These are phyloP conservation scores for Yamadazyma ubonensis DNA, from an alignment of 805 yeast genomes.

Conservation along the genomic window DNA sequence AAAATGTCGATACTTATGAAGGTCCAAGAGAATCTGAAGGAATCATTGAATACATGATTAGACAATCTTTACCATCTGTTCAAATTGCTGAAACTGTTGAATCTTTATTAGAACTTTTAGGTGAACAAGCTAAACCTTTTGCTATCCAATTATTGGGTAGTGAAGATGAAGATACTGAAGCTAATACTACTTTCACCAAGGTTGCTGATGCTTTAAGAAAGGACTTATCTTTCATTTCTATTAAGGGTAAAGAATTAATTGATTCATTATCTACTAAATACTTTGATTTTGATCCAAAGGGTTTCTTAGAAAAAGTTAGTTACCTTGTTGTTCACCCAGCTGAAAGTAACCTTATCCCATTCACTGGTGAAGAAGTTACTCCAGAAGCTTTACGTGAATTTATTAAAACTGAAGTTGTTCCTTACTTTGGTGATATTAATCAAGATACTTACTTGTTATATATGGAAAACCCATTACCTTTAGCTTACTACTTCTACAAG, in stretches of 20 bases:
- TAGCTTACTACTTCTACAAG: slow-evolving; percentile 86
- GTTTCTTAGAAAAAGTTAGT: slow-evolving; percentile 12
- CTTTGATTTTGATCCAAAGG: slow-evolving; percentile 32
- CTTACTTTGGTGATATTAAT: slow-evolving; percentile 83
- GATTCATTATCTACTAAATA: slow-evolving; percentile 36
- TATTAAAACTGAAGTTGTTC: slow-evolving; percentile 64
- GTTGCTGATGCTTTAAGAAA: slow-evolving; percentile 69
- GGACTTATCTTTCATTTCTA: slow-evolving; percentile 54
- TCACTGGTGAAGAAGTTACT: slow-evolving; percentile 35
- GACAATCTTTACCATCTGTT: slow-evolving; percentile 75
- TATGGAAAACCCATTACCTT: slow-evolving; percentile 69
- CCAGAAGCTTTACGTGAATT: slow-evolving; percentile 44
- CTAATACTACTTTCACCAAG: slow-evolving; percentile 56
- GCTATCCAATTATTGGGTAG: slow-evolving; percentile 52
- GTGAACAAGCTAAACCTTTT: slow-evolving; percentile 49
- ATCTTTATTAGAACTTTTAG: slow-evolving; percentile 50
- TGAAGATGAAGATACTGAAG: slow-evolving; percentile 23
- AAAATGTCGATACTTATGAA: slow-evolving; percentile 58
- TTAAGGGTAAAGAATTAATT: slow-evolving; percentile 39
- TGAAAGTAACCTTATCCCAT: slow-evolving; percentile 48
- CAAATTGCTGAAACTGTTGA: slow-evolving; percentile 43
- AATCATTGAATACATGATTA: slow-evolving; percentile 74
- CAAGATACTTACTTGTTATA: slow-evolving; percentile 76
- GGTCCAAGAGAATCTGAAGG: slow-evolving; percentile 85
- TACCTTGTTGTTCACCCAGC: slow-evolving; percentile 50